Percentiles rank a stretch among this genome's conserved stretches.
Evolutionary conservation across 2,329 filamentous ascomycete species (phyloP).

Genomic region (Orbilia oligospora): DNA sequence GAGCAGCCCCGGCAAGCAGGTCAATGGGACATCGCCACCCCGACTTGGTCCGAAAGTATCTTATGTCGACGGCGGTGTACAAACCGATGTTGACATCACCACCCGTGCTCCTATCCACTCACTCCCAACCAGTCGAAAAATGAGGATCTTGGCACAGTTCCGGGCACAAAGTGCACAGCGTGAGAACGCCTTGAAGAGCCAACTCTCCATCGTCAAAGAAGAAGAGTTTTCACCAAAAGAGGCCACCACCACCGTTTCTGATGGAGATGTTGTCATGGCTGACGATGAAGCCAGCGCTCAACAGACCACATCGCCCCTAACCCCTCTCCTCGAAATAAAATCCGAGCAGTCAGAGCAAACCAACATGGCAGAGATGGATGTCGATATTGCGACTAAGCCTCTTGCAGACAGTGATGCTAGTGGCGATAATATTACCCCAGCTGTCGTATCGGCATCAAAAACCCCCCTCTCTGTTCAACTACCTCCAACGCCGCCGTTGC

Average conservation of each 20-base stretch:
- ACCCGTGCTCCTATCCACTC: constrained; percentile 16
- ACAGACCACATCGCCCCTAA: neutral
- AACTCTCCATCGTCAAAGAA: constrained; percentile 57
- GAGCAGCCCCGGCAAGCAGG: constrained; percentile 49
- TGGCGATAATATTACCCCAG: neutral
- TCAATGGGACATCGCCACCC: constrained; percentile 54
- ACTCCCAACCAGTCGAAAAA: constrained; percentile 51
- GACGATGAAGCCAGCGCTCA: constrained; percentile 17
- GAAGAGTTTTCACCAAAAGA: constrained; percentile 34
- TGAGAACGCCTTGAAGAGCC: constrained; percentile 36
- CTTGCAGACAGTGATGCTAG: neutral
- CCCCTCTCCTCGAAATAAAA: neutral
- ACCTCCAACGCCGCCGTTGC: constrained; percentile 29
- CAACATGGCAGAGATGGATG: neutral
- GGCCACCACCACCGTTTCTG: constrained; percentile 13
- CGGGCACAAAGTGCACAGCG: constrained; percentile 46
- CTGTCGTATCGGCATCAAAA: neutral
- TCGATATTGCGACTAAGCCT: constrained; percentile 4
- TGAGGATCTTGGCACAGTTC: constrained; percentile 55
- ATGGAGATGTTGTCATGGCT: constrained; percentile 44
- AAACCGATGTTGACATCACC: constrained; percentile 62
- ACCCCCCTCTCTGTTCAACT: constrained; percentile 28
- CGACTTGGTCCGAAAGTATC: constrained; percentile 48
- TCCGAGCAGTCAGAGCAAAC: neutral
- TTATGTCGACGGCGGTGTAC: constrained; percentile 63